Evolutionary conservation across 225 moss, liverwort and hornwort genomes (phyloP), one percentile per base, ranked within the genome.

Genomic region (Takakia lepidozioides): DNA sequence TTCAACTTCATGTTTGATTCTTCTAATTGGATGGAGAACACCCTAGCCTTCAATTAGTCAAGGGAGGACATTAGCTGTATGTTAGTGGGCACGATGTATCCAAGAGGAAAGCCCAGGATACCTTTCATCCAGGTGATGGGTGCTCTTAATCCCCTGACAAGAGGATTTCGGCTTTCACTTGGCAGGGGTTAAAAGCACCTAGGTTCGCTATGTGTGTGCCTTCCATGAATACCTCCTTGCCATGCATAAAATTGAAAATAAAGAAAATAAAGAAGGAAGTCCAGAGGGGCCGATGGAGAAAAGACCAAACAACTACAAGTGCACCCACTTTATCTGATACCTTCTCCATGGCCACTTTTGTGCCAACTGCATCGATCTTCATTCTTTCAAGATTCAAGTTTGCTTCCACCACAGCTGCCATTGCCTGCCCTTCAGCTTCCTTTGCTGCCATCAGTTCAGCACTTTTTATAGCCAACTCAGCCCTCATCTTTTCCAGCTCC

Each of bases 21-120:
- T 1, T 79, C 57, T 16, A 79, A n/a, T 54, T 74, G 70, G 60
- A 25, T 43, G 15, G 56, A 29, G 41, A 70, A 49, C 11, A 29
- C 35, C 17, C 57, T 79, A 43, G 60, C 70, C 79, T 79, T 66
- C 18, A 63, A 48, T 53, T 7, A n/a, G n/a, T n/a, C n/a, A n/a
- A n/a, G n/a, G n/a, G n/a, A n/a, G n/a, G n/a, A n/a, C n/a, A n/a
- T n/a, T n/a, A n/a, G n/a, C n/a, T n/a, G n/a, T n/a, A n/a, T n/a
- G n/a, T n/a, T n/a, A n/a, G n/a, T n/a, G n/a, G n/a, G n/a, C n/a
- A n/a, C n/a, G n/a, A n/a, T n/a, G n/a, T n/a, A n/a, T n/a, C n/a
- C n/a, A n/a, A n/a, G n/a, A n/a, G n/a, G n/a, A n/a, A n/a, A n/a
- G n/a, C n/a, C n/a, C n/a, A n/a, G n/a, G n/a, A n/a, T n/a, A n/a